phyloP scores from a whole-genome alignment of 129 eudicot species.

The Apium graveolens region DNA sequence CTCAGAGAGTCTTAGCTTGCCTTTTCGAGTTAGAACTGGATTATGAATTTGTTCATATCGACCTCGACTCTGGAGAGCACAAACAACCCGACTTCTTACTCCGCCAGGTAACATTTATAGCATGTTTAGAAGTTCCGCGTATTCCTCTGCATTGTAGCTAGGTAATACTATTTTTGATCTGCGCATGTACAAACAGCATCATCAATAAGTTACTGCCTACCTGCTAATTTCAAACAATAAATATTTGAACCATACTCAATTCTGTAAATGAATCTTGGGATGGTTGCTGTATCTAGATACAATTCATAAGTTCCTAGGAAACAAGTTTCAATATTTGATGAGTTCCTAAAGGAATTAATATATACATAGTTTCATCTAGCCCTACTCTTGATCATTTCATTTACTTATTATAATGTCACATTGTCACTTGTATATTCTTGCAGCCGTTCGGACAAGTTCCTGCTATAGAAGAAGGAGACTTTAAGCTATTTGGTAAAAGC shows the following conservation, averaged over 20 bases:
- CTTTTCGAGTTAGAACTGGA: constrained; percentile 54
- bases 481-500: constrained; percentile 65
- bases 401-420: not conserved
- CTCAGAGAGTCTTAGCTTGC: constrained; percentile 73
- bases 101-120: constrained; percentile 34
- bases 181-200: no score
- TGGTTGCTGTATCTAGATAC: not conserved
- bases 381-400: not conserved
- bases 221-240: not conserved
- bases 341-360: not conserved
- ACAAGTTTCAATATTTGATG: no score
- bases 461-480: constrained; percentile 65
- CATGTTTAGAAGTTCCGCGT: not conserved
- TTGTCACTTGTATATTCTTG: constrained; percentile 6
- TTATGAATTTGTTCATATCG: constrained; percentile 51
- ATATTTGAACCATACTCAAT: no score
- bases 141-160: not conserved
- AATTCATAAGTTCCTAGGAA: no score
- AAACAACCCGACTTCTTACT: constrained; percentile 45
- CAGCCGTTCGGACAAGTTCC: constrained; percentile 94
- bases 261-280: no score
- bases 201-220: not conserved
- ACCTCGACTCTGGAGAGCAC: constrained; percentile 54
- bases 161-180: not conserved
- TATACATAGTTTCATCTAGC: not conserved